Evolutionary conservation across 306 rosid genomes (phyloP).

Genomic region (Citrullus mucosospermus): DNA sequence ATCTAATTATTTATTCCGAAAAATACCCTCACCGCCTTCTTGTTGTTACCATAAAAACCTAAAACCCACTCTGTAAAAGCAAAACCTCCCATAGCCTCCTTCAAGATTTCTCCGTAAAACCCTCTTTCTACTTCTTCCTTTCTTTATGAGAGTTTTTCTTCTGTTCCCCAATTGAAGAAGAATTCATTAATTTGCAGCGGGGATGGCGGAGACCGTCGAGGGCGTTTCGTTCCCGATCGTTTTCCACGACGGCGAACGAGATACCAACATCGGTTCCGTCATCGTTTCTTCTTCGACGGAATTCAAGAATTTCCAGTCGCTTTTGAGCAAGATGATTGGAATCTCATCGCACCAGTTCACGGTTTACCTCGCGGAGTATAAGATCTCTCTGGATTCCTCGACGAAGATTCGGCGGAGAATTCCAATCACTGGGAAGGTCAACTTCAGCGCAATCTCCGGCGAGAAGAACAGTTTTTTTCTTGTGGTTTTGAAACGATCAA

Average conservation of each 20-base stretch:
- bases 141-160: not conserved
- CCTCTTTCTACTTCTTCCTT: not conserved
- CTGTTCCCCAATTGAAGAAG: not conserved
- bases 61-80: not conserved
- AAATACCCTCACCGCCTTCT: not conserved
- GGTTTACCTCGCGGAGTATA: constrained; percentile 19
- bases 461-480: constrained; percentile 34
- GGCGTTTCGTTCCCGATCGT: constrained; percentile 26
- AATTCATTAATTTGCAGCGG: not conserved
- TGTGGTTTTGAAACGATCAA: constrained; percentile 40
- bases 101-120: not conserved
- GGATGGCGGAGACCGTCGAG: constrained; percentile 2
- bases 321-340: constrained; percentile 39
- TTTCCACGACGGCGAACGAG: constrained; percentile 38
- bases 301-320: constrained; percentile 28
- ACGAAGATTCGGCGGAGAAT: constrained; percentile 17
- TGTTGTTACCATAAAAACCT: not conserved
- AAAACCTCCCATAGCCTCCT: not conserved
- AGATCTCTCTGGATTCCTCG: constrained; percentile 8
- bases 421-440: constrained; percentile 40
- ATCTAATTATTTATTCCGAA: not conserved
- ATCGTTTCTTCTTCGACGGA: constrained; percentile 20
- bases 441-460: constrained; percentile 25
- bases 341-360: constrained; percentile 41
- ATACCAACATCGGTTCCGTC: constrained; percentile 33